phyloP scores from a whole-genome alignment of 2,329 filamentous ascomycete genomes.

The Aureobasidium sp. region DNA sequence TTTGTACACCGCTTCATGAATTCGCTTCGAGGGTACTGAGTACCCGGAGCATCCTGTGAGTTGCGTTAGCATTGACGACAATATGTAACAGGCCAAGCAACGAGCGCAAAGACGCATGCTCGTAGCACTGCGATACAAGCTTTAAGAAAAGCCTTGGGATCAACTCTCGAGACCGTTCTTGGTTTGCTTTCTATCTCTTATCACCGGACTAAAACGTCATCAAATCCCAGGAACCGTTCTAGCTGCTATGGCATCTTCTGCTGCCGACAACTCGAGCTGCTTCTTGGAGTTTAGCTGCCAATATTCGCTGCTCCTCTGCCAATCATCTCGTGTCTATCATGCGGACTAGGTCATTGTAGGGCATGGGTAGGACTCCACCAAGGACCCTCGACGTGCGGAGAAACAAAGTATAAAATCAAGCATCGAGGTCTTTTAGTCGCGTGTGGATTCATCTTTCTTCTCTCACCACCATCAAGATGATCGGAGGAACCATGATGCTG shows the following conservation, averaged over 20 bases:
- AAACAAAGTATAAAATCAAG: background rate
- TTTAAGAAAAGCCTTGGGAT: background rate
- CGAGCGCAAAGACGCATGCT: background rate
- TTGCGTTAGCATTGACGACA: background rate
- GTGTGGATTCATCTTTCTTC: background rate
- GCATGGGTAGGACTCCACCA: background rate
- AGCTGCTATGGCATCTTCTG: background rate
- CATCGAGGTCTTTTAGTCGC: background rate
- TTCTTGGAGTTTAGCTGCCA: conserved; percentile 12
- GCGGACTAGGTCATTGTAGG: background rate
- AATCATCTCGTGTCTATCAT: background rate
- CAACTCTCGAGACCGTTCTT: background rate
- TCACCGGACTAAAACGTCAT: background rate
- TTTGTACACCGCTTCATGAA: background rate
- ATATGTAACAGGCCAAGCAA: background rate
- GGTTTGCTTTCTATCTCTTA: conserved; percentile 1
- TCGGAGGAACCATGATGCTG: background rate
- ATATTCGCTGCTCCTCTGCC: background rate
- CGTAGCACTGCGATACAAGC: background rate
- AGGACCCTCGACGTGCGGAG: background rate
- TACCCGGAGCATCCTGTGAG: background rate
- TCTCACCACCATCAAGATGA: background rate
- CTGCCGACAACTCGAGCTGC: conserved; percentile 3
- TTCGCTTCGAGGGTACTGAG: background rate
- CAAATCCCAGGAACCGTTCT: background rate